A percentile compares a stretch with the other conserved stretches of the same genome.
phyloP scores from a whole-genome alignment of 179 eudicot genomes.

The Beta corolliflora region DNA sequence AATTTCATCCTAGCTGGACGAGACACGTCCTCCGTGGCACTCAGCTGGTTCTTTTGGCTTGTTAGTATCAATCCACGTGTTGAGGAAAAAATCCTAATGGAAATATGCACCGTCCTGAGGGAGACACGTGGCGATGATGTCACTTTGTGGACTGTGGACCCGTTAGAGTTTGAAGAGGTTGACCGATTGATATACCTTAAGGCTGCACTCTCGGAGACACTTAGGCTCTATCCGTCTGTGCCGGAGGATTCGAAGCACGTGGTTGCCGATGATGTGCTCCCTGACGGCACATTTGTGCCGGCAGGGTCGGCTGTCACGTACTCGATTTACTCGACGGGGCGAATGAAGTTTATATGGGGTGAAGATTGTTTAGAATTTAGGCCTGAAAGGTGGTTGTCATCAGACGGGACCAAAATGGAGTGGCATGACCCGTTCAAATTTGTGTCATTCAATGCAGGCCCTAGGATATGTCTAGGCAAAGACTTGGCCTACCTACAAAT shows the following conservation, averaged over 20 bases:
- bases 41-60: slow-evolving; percentile 75
- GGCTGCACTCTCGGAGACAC: slow-evolving; percentile 64
- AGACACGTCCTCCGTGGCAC: slow-evolving; percentile 65
- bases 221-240: slow-evolving; percentile 61
- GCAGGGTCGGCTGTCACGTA: slow-evolving; percentile 62
- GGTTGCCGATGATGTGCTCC: slow-evolving; percentile 48
- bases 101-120: slow-evolving; percentile 47
- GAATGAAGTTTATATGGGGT: slow-evolving; percentile 69
- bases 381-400: slow-evolving; percentile 63
- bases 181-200: slow-evolving; percentile 55
- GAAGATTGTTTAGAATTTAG: slow-evolving; percentile 59
- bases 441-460: slow-evolving; percentile 69
- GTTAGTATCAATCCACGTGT: slow-evolving; percentile 46
- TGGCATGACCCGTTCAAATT: slow-evolving; percentile 46
- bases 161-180: slow-evolving; percentile 58
- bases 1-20: slow-evolving; percentile 72
- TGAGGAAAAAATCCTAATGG: slow-evolving; percentile 52
- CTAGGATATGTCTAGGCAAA: slow-evolving; percentile 64
- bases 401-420: slow-evolving; percentile 39
- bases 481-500: slow-evolving; percentile 63
- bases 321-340: slow-evolving; percentile 57
- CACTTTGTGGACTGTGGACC: slow-evolving; percentile 47
- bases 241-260: slow-evolving; percentile 71
- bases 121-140: slow-evolving; percentile 59
- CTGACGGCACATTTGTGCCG: slow-evolving; percentile 66